A percentile compares a stretch with the other conserved stretches of the same genome.
These are phyloP conservation scores for Cryphonectria naterciae DNA, from an alignment of 2,329 filamentous ascomycete genomes.

Conservation along the genomic window DNA sequence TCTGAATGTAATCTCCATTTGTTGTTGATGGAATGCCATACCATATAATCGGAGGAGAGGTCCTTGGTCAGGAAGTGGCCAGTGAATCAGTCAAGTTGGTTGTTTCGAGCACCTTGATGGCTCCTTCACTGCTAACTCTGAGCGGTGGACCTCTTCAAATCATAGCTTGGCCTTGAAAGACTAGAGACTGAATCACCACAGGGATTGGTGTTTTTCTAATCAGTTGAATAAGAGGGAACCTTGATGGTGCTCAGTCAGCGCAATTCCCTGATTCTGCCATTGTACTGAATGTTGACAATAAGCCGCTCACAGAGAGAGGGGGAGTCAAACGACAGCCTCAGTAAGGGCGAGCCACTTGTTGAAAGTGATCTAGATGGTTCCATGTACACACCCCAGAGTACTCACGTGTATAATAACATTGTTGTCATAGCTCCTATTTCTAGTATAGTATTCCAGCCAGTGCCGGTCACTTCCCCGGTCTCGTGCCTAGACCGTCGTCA, in stretches of 20 bases:
- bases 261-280: neutral
- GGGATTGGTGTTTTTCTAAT: neutral
- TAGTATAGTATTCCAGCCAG: neutral
- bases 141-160: conserved; percentile 1
- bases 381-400: neutral
- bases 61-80: neutral
- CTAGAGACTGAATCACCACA: neutral
- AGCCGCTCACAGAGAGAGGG: neutral
- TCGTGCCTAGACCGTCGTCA: neutral
- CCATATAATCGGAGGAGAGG: neutral
- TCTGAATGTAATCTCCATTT: neutral
- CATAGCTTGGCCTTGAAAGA: neutral
- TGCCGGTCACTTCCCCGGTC: neutral
- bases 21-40: neutral
- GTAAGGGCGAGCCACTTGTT: neutral
- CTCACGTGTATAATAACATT: neutral
- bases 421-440: neutral
- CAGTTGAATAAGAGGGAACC: neutral
- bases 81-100: neutral
- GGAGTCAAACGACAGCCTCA: neutral
- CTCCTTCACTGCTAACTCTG: conserved; percentile 18
- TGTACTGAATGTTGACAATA: neutral
- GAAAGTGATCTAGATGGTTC: neutral
- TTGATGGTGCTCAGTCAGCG: conserved; percentile 1
- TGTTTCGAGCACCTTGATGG: conserved; percentile 22